Base-by-base conservation (phyloP, 768 basidiomycete species). In the Pleurotus salmoneostramineus region DNA sequence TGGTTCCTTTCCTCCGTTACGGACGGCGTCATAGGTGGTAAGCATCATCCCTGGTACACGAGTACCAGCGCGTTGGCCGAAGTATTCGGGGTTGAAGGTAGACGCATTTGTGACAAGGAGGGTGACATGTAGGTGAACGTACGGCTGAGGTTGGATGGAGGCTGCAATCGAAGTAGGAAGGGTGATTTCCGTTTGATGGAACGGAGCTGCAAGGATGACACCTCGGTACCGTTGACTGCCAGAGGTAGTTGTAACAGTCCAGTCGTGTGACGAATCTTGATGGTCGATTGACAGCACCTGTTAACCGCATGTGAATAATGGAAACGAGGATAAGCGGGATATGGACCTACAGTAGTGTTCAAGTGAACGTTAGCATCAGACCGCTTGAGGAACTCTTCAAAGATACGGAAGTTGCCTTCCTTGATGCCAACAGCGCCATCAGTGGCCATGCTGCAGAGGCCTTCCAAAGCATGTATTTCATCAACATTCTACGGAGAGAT, bases 101-200 rank as follows among this genome's bases (percentile, higher is more conserved):
- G 85, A 71, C 2, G 85, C 76, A 8, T 85, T 85, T 1, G 96
- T 98, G n/a, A 87, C 81, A 40, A 98, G 76, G 17, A 94, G 80
- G 7, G 96, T 97, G 51, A 96, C 94, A 67, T 95, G 91, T 2
- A 98, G 83, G 62, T 81, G 83, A 48, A 93, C 80, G 67, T 96
- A 97, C 17, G 87, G 84, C 62, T 91, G 88, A 37, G 75, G 65
- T 2, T 88, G 86, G 34, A 94, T 81, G 48, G 76, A 76, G 3
- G 76, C 69, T 4, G 80, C 66, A 33, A 88, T 68, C 14, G 79
- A 65, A 4, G 68, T 52, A 3, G 86, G 78, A 27, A 90, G 68
- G 4, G 66, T 65, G 61, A 92, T 88, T 11, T 71, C 73, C 1
- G 89, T 80, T 31, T 79, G 83, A 70, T 91, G 85, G 76, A 85